phyloP scores from a whole-genome alignment of 139 green algal genomes.

The Tetradesmus obliquus region DNA sequence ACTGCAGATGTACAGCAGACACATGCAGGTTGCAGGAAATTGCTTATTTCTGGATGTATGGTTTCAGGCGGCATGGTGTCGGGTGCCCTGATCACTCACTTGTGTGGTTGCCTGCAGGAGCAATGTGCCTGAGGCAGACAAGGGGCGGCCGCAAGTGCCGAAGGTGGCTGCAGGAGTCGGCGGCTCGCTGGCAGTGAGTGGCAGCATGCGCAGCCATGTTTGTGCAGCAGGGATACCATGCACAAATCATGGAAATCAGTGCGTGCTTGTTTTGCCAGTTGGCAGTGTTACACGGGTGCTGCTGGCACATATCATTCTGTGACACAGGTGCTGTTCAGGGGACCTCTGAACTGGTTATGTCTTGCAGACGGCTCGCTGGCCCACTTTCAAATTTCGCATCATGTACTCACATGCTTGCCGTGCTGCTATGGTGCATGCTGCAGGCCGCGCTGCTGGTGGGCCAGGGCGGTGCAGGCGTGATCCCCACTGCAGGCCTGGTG shows the following conservation, averaged over 20 bases:
- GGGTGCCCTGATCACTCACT: background rate
- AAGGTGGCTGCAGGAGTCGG: slow-evolving; percentile 46
- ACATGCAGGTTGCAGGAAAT: background rate
- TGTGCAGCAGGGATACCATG: background rate
- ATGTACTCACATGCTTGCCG: background rate
- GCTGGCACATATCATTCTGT: too few relatives aligned
- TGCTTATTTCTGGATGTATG: background rate
- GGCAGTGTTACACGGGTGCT: too few relatives aligned
- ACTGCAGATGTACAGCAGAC: background rate
- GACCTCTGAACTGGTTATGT: too few relatives aligned
- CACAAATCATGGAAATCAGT: too few relatives aligned
- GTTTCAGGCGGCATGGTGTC: background rate
- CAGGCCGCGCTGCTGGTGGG: slow-evolving; percentile 41
- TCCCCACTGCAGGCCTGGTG: slow-evolving; percentile 35
- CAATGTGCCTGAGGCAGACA: slow-evolving; percentile 41
- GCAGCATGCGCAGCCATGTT: background rate
- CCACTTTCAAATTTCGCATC: too few relatives aligned
- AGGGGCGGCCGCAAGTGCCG: slow-evolving; percentile 31
- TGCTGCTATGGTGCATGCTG: background rate
- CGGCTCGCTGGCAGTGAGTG: slow-evolving; percentile 40
- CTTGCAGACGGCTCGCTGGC: too few relatives aligned
- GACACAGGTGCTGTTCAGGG: too few relatives aligned
- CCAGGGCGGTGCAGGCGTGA: background rate
- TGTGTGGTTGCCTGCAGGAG: background rate
- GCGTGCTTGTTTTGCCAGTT: too few relatives aligned